Evolutionary conservation across 2,329 filamentous ascomycete species (phyloP).

Genomic region (Colletotrichum truncatum): DNA sequence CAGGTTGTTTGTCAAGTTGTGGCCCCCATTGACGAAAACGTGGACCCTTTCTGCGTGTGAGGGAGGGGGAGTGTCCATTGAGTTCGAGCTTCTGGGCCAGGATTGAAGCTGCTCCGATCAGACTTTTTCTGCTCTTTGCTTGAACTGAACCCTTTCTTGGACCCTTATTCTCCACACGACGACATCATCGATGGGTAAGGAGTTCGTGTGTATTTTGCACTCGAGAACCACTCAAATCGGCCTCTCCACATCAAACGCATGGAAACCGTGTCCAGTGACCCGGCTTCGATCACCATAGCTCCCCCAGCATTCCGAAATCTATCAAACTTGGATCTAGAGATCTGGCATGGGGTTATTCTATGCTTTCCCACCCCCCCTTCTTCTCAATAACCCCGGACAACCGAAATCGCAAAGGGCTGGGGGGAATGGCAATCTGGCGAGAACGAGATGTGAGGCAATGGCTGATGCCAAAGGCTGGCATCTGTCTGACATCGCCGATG

Average conservation of each 20-base stretch:
- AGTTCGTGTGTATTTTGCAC: not conserved
- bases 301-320: not conserved
- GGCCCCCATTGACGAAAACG: constrained; percentile 18
- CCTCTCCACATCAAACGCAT: not conserved
- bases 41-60: constrained; percentile 1
- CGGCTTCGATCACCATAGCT: not conserved
- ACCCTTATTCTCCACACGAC: constrained; percentile 24
- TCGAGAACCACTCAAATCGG: not conserved
- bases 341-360: not conserved
- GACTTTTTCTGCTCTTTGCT: constrained; percentile 10
- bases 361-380: not conserved
- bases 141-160: constrained; percentile 8
- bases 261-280: not conserved
- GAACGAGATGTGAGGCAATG: not conserved
- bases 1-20: not conserved
- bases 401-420: not conserved
- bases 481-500: constrained; percentile 13
- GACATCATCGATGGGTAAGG: constrained; percentile 15
- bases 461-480: not conserved
- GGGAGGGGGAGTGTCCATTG: constrained; percentile 4
- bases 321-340: not conserved
- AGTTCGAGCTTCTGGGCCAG: not conserved
- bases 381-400: not conserved
- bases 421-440: not conserved
- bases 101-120: constrained; percentile 1